Evolutionary conservation across 352 stramenopile species (phyloP), one percentile per base, ranked within the genome.

Genomic region (Pythium sukuiense): DNA sequence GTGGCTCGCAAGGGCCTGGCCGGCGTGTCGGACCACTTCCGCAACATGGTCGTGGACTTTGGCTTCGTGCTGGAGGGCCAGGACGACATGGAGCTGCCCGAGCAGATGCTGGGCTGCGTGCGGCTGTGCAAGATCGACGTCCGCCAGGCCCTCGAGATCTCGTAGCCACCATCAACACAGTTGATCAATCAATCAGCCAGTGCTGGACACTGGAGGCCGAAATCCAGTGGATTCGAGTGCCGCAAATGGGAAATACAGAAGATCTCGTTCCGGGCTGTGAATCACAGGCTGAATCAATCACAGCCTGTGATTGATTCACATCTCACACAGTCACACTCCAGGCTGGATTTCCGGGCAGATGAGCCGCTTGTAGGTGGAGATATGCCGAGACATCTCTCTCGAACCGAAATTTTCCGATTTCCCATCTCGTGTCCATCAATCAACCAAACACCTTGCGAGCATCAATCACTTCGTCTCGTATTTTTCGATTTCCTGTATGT

Each of bases 21-120:
- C 0, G 83, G 85, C 0, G 82, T 94, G 20, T 85, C 85, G 0
- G 79, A 82, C 14, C 85, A 94, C 61, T 89, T 90, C 48, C 76
- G 77, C 43, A 88, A 89, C 69, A 94, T 94, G 85, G 67, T 92
- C 26, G 71, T 94, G 27, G 85, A 94, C 69, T 94, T 94, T 77
- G 85, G 83, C 24, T 92, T 89, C 61, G 83, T 94, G 16, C 63
- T 94, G 1, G 85, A 94, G 63, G 85, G 85, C 7, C 83, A 94
- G 43, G 83, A 94, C 50, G 83, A 92, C 65, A 7, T 77, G 12
- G 85, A 94, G 43, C 71, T 94, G 24, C 85, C 85, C 3, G 85
- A 94, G 50, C 85, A 92, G 52, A 86, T 94, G 29, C 65, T 94
- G 8, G 85, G 85, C 6, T 72, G 76, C 50, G 85, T 94, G n/a